Evolutionary conservation across 2,329 filamentous ascomycete species (phyloP), one percentile per base, ranked within the genome.

Genomic region (Metarhizium sp.): DNA sequence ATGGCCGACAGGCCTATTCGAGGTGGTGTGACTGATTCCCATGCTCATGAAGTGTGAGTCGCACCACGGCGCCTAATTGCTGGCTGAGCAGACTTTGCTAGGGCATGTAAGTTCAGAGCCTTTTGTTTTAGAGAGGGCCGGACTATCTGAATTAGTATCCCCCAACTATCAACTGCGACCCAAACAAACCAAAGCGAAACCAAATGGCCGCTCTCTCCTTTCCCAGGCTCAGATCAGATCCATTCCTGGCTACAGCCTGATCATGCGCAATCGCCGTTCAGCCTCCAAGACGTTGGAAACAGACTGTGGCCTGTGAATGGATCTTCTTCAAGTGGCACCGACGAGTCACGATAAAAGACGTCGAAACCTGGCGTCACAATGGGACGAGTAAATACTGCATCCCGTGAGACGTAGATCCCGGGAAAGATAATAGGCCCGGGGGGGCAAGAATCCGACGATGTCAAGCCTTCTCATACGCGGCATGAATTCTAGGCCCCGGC

Each of bases 21-120:
- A 25, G 34, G 55, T 54, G 55, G 52, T 52, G 48, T 54, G 52
- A 57, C 55, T 34, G 48, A 40, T 54, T 38, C 47, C 51, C 47
- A 42, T 40, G 8, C 50, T 18, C 34, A 25, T 42, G 34, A 45
- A 34, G 30, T 30, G 42, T 32, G 50, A 45, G 52, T 54, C 52
- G 51, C 52, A 54, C 52, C 48, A 45, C 38, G 42, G 55, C 52
- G 52, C 49, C 55, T 42, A 56, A 53, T 20, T 46, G 30, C 47
- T 42, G 47, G 50, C 32, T 38, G 30, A 18, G 7, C 20, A 6
- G 51, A 34, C 43, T 45, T 45, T 45, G 42, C 42, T 45, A 20
- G 6, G 11, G 13, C 29, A 40, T 43, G 18, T 49, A 34, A 40
- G 34, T 48, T 25, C 45, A 36, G 34, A 25, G 5, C 34, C 16